Conservation (phyloP, 108 stramenopile genomes). For the Cyclostephanos tholiformis region DNA sequence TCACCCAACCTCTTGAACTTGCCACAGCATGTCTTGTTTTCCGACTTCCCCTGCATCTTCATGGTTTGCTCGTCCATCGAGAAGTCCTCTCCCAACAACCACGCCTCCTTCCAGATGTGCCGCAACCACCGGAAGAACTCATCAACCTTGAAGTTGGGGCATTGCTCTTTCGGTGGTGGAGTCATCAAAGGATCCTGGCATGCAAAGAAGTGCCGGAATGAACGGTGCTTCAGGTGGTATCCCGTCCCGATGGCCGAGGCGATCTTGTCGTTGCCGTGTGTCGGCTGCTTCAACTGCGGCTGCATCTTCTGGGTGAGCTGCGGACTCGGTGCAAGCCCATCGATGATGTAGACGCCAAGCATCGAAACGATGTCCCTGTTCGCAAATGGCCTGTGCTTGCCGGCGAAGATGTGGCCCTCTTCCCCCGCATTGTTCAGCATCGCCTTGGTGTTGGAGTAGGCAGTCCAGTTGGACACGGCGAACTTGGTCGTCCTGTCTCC, state of each 20-base stretch:
- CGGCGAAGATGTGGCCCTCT: conserved; percentile 20
- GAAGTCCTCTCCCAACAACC: too few species aligned
- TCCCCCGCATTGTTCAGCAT: conserved; percentile 9
- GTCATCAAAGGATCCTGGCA: conserved; percentile 18
- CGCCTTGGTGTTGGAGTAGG: conserved; percentile 24
- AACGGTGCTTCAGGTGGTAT: conserved; percentile 5
- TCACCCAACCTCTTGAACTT: too few species aligned
- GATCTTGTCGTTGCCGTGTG: conserved; percentile 16
- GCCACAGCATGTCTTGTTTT: too few species aligned
- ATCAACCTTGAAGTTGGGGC: conserved; percentile 27
- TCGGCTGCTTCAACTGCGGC: conserved; percentile 14
- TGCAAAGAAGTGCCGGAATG: too few species aligned
- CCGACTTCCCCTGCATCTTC: too few species aligned
- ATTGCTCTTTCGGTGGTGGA: conserved; percentile 19
- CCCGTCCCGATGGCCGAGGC: not conserved
- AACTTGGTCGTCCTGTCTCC: conserved; percentile 16
- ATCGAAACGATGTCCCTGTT: too few species aligned
- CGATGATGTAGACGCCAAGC: conserved; percentile 27
- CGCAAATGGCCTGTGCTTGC: conserved; percentile 5
- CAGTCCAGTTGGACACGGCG: conserved; percentile 23
- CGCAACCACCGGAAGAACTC: conserved; percentile 8
- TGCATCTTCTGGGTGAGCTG: conserved; percentile 8
- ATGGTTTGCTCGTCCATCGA: too few species aligned
- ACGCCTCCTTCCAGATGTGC: too few species aligned
- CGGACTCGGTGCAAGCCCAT: conserved; percentile 8